These are phyloP conservation scores for Tetracladium setigerum DNA, from an alignment of 495 filamentous ascomycete species.

Conservation along the genomic window DNA sequence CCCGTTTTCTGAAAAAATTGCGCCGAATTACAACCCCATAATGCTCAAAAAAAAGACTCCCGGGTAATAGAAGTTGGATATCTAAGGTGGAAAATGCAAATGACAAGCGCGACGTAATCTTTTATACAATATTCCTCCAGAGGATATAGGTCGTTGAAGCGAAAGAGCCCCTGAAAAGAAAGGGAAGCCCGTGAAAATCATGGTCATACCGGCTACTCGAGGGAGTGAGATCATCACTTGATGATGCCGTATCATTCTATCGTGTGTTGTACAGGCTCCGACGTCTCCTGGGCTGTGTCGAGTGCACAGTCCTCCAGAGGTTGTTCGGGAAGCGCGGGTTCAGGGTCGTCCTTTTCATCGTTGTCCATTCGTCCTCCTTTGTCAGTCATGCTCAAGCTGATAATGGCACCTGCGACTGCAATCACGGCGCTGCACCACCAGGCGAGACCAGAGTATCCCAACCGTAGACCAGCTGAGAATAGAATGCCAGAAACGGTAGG, in stretches of 20 bases:
- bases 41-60: no score
- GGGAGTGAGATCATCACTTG: slow-evolving; percentile 7
- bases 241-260: slow-evolving; percentile 2
- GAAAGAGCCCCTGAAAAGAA: no score
- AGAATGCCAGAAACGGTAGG: slow-evolving; percentile 82
- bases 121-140: slow-evolving; percentile 15
- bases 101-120: neutral
- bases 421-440: slow-evolving; percentile 88
- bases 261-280: slow-evolving; percentile 3
- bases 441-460: slow-evolving; percentile 75
- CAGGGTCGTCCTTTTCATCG: slow-evolving; percentile 23
- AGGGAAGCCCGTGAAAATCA: slow-evolving; percentile 2
- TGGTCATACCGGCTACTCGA: neutral
- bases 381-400: slow-evolving; percentile 42
- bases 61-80: neutral
- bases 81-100: neutral
- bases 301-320: slow-evolving; percentile 15
- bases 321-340: slow-evolving; percentile 14
- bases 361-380: slow-evolving; percentile 31
- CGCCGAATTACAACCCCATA: no score
- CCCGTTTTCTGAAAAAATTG: no score
- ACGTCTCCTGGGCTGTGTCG: slow-evolving; percentile 13
- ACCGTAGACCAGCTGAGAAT: slow-evolving; percentile 68
- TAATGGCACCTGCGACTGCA: slow-evolving; percentile 58
- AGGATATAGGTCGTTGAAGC: neutral